Evolutionary conservation across 805 yeast genomes (phyloP), one percentile per base, ranked within the genome.

Genomic region (Candida loeiensis): DNA sequence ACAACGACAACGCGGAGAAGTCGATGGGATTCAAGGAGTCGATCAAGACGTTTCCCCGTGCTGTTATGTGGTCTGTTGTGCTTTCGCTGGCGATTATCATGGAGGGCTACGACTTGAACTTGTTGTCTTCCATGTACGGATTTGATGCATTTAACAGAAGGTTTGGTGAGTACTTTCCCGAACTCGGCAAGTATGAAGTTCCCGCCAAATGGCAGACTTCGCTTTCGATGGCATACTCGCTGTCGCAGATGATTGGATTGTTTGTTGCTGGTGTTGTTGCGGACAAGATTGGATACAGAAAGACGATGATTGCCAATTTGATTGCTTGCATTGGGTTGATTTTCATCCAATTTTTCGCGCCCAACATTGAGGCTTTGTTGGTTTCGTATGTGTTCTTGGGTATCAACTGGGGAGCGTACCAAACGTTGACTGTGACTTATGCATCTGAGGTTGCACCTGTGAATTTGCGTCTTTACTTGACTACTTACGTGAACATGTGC

Each of bases 401-500:
- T 45, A 44, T 77, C 25, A 66, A 72, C 6, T 77, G 80, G 78
- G 83, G 84, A 37, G 64, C 66, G n/a, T 76, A 76, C 50, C 76
- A 70, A 43, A 66, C 76, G 21, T 53, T 78, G 48, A 63, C 77
- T 2, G 73, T 76, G 6, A 58, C 77, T 2, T 78, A 78, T 51
- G 77, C 82, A 12, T 64, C 79, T 12, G 84, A 78, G 49, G 76
- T 76, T 22, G 66, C 77, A 44, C 82, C 82, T 0, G 50, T 73
- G 12, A 69, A 69, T 7, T 60, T 79, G 41, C 64, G 83, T 44
- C 62, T 66, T 36, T 73, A 71, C 46, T 58, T 77, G 38, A 68
- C 81, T 11, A 65, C 78, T 4, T 71, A 63, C 43, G 71, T 71
- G 44, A 76, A 75, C 53, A 49, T 73, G 36, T 73, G 79, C 50